Evolutionary conservation across 768 basidiomycete species (phyloP).

Genomic region (Mycena haematopus): DNA sequence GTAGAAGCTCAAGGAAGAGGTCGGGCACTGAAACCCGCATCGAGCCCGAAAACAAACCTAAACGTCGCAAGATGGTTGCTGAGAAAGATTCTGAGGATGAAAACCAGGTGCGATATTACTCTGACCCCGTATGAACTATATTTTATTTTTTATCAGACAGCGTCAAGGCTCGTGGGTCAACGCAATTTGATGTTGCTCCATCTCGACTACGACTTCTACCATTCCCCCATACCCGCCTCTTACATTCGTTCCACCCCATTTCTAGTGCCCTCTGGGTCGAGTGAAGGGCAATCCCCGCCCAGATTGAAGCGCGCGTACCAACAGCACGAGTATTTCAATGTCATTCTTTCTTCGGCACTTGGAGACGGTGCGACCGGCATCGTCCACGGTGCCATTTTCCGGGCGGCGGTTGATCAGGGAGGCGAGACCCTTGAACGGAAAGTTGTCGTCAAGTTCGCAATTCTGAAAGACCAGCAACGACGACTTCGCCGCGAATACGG

Average conservation of each 20-base stretch:
- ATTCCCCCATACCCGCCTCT: background rate
- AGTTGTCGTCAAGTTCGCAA: too few relatives aligned
- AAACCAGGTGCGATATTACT: background rate
- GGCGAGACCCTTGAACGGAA: too few relatives aligned
- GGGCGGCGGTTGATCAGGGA: too few relatives aligned
- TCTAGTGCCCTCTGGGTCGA: background rate
- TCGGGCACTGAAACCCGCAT: background rate
- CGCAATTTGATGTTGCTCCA: background rate
- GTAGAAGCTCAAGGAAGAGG: background rate
- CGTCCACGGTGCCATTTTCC: too few relatives aligned
- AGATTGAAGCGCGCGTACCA: background rate
- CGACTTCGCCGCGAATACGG: too few relatives aligned
- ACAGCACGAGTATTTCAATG: background rate
- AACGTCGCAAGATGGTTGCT: background rate
- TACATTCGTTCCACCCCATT: background rate
- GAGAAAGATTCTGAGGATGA: background rate
- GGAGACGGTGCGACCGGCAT: too few relatives aligned
- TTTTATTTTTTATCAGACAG: background rate
- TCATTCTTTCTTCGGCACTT: too few relatives aligned
- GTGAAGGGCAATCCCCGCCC: background rate
- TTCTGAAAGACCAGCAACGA: too few relatives aligned
- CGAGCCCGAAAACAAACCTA: background rate
- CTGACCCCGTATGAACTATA: background rate
- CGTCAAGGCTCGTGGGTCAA: background rate
- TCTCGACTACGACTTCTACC: background rate